phyloP scores from a whole-genome alignment of 192 early-diverging fungal genomes.

The Entrophospora sp. region DNA sequence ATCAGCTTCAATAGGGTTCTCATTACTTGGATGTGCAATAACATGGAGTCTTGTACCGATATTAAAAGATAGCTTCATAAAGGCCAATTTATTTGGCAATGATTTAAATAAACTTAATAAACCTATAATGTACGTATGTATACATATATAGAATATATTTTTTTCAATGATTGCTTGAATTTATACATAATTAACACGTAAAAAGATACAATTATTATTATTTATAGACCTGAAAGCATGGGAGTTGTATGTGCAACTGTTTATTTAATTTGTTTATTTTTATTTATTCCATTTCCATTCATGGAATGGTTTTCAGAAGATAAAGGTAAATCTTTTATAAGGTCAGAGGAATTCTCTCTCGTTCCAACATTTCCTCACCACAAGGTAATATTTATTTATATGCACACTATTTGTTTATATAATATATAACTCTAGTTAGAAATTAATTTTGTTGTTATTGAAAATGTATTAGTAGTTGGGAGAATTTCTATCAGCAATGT shows the following conservation, averaged over 20 bases:
- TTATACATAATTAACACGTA: too few species aligned
- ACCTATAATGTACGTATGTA: slow-evolving; percentile 57
- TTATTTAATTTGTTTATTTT: slow-evolving; percentile 79
- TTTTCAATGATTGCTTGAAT: too few species aligned
- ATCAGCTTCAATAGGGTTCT: slow-evolving; percentile 59
- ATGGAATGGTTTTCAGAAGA: slow-evolving; percentile 68
- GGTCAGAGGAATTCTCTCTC: slow-evolving; percentile 31
- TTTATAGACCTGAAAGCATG: slow-evolving; percentile 85
- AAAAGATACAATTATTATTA: too few species aligned
- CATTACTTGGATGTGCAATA: slow-evolving; percentile 57
- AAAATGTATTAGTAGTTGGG: slow-evolving; percentile 53
- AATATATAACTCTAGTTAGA: too few species aligned
- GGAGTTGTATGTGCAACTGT: slow-evolving; percentile 82
- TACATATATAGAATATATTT: slow-evolving; percentile 2
- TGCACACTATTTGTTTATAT: not conserved
- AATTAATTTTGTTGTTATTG: too few species aligned
- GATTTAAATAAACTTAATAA: slow-evolving; percentile 70
- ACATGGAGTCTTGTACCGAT: slow-evolving; percentile 66
- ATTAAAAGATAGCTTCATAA: slow-evolving; percentile 61
- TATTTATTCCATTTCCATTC: slow-evolving; percentile 95
- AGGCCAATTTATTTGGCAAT: slow-evolving; percentile 65
- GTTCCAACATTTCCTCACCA: slow-evolving; percentile 58
- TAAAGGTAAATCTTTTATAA: slow-evolving; percentile 23
- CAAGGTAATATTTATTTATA: slow-evolving; percentile 39
- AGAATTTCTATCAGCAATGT: slow-evolving; percentile 82